A percentile compares a stretch with the other conserved stretches of the same genome.
These are phyloP conservation scores for Paramecium octaurelia DNA, from an alignment of 73 alveolate genomes.

Conservation along the genomic window DNA sequence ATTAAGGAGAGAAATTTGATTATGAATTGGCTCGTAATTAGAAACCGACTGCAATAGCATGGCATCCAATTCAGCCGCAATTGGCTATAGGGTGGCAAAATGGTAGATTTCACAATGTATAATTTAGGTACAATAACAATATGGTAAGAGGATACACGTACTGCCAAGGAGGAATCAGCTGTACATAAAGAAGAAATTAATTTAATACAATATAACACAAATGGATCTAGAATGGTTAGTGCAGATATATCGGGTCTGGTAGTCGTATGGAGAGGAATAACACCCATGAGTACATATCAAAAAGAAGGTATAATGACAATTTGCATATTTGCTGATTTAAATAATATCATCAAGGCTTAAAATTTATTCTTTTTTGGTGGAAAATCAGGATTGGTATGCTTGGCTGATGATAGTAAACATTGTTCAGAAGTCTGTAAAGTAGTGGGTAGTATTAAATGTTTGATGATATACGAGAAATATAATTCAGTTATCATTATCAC, in stretches of 20 bases:
- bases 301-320: slow-evolving; percentile 79
- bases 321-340: slow-evolving; percentile 71
- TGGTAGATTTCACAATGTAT: slow-evolving; percentile 62
- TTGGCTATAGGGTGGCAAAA: slow-evolving; percentile 94
- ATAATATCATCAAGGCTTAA: slow-evolving; percentile 46
- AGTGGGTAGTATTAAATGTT: slow-evolving; percentile 94
- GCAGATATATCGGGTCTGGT: slow-evolving; percentile 96
- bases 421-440: slow-evolving; percentile 97
- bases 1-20: slow-evolving; percentile 83
- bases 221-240: slow-evolving; percentile 96
- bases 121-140: slow-evolving; percentile 73
- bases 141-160: slow-evolving; percentile 93
- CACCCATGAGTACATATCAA: slow-evolving; percentile 78
- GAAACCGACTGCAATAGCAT: slow-evolving; percentile 77
- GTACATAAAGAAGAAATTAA: slow-evolving; percentile 90
- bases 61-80: slow-evolving; percentile 95
- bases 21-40: slow-evolving; percentile 82
- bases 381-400: slow-evolving; percentile 89
- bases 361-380: slow-evolving; percentile 95
- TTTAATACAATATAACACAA: slow-evolving; percentile 81
- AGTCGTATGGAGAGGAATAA: slow-evolving; percentile 95
- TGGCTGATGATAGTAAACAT: slow-evolving; percentile 96
- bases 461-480: slow-evolving; percentile 94
- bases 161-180: slow-evolving; percentile 89
- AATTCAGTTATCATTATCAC: slow-evolving; percentile 94